Base-by-base conservation (phyloP, 805 yeast genomes). In the Cyberlindnera mississippiensis region DNA sequence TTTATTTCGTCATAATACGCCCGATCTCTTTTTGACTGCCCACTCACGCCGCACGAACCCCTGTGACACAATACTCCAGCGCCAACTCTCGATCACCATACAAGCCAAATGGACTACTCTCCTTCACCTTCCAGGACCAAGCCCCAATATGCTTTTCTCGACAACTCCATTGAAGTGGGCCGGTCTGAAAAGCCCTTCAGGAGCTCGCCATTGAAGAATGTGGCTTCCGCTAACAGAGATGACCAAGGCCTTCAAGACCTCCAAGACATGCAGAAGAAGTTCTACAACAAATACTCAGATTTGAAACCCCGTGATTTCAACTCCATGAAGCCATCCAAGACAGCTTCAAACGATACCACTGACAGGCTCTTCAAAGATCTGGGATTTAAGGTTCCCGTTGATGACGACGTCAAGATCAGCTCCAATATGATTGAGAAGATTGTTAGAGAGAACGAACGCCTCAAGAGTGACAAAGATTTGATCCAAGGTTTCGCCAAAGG, bases 401-500 rank as follows among this genome's bases (percentile, higher is more conserved):
- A 49, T 16, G 68, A 63, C 27, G 67, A 62, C 35, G 62, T 63
- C 38, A 60, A 60, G 40, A 53, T 62, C 29, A 64, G 59, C 35
- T 56, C 68, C 4, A 59, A 62, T 37, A 63, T 64, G 61, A 54
- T 66, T 15, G 73, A 68, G 41, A 62, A 62, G 40, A 51, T 67
- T 26, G 56, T 64, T 16, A 57, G 57, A 24, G 66, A 68, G 30
- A 62, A 63, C 27, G 71, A 67, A 38, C 59, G 58, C 5, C 53
- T 67, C 15, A 60, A 60, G 19, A 60, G 52, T 14, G 62, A 59
- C 27, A 55, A 50, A 12, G 61, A 60, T 18, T 46, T 63, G 44
- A 48, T 62, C n/a, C 61, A 60, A 41, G 52, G 55, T 0, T 49
- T 58, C 34, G 64, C 64, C 4, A 62, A 57, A 19, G 62, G 62